Conservation (phyloP, 73 alveolate species). For the Paramecium octaurelia region DNA sequence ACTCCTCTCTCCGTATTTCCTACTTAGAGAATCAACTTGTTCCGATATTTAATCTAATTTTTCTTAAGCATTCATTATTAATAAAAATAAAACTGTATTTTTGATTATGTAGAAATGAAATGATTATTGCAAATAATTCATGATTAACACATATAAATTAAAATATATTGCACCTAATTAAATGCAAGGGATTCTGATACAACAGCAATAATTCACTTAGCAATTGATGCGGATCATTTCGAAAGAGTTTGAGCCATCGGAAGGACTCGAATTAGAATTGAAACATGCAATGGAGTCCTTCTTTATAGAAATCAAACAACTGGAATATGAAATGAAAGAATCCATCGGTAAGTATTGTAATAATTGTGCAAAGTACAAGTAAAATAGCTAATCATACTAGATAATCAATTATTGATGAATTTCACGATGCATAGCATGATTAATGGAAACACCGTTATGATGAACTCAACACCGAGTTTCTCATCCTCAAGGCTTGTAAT, state of each 20-base stretch:
- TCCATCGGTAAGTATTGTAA: not conserved
- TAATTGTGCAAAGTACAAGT: not conserved
- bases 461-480: not conserved
- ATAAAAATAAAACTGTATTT: not conserved
- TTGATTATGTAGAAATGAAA: not conserved
- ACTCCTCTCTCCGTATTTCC: not conserved
- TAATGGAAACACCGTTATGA: conserved; percentile 15
- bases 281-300: conserved; percentile 13
- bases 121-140: conserved; percentile 30
- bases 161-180: not conserved
- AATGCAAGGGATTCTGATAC: conserved; percentile 39
- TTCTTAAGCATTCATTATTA: not conserved
- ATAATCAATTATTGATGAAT: conserved; percentile 19
- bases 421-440: not conserved
- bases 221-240: not conserved
- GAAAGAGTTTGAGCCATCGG: conserved; percentile 14
- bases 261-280: not conserved
- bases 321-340: conserved; percentile 34
- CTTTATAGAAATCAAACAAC: conserved; percentile 35
- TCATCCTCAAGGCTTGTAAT: conserved; percentile 15
- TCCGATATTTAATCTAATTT: not conserved
- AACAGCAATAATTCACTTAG: not conserved
- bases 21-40: not conserved
- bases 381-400: not conserved
- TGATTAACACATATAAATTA: not conserved